A percentile compares a stretch with the other conserved stretches of the same genome.
These are phyloP conservation scores for Clarireedia paspali DNA, from an alignment of 2,329 filamentous ascomycete genomes.

Conservation along the genomic window DNA sequence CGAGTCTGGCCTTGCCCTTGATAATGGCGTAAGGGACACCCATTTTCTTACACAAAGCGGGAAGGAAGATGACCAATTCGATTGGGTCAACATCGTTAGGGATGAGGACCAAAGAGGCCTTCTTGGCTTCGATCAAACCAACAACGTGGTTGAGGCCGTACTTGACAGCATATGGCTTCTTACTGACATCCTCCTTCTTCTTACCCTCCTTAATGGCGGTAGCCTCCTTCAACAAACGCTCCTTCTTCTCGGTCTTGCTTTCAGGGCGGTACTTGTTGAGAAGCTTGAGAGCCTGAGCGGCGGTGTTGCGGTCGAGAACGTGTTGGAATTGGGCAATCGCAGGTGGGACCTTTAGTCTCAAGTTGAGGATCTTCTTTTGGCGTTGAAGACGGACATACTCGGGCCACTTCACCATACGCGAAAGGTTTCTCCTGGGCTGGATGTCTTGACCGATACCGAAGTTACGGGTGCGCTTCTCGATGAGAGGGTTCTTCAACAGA, in stretches of 20 bases:
- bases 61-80: slow-evolving; percentile 98
- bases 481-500: slow-evolving; percentile 77
- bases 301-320: slow-evolving; percentile 93
- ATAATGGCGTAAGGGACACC: slow-evolving; percentile 98
- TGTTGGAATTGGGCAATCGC: slow-evolving; percentile 96
- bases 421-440: slow-evolving; percentile 91
- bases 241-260: slow-evolving; percentile 99
- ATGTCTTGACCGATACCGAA: slow-evolving; percentile 98
- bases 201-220: slow-evolving; percentile 97
- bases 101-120: slow-evolving; percentile 95
- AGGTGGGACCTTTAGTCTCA: slow-evolving; percentile 97
- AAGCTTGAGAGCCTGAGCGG: slow-evolving; percentile 96
- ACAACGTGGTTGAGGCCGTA: slow-evolving; percentile 99
- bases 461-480: slow-evolving; percentile 97
- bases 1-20: slow-evolving; percentile 99
- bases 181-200: slow-evolving; percentile 99
- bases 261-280: slow-evolving; percentile 99
- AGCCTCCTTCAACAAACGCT: slow-evolving; percentile 96
- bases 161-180: slow-evolving; percentile 99
- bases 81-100: slow-evolving; percentile 99
- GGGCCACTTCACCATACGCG: slow-evolving; percentile 99
- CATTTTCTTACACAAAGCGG: slow-evolving; percentile 99
- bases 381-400: slow-evolving; percentile 93
- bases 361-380: slow-evolving; percentile 87
- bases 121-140: slow-evolving; percentile 98